Evolutionary conservation across 805 yeast species (phyloP).

Genomic region (Barnettozyma salicaria): DNA sequence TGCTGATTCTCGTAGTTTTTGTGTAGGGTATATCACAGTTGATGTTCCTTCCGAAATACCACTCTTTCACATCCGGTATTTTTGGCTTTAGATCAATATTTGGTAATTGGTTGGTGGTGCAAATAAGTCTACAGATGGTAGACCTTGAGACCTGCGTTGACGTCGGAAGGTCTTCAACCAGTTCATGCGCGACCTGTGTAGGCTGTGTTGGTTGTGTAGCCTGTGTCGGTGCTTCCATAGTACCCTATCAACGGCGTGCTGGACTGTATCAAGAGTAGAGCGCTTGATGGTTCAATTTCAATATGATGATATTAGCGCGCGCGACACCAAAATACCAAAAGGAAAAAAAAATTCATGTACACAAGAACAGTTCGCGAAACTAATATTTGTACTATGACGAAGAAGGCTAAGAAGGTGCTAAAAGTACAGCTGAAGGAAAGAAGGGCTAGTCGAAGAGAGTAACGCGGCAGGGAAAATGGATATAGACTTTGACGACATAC

Average conservation of each 20-base stretch:
- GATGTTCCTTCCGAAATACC: constrained; percentile 73
- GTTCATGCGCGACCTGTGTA: constrained; percentile 37
- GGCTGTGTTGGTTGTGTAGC: constrained; percentile 37
- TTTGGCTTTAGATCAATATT: constrained; percentile 40
- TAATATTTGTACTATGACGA: too few relatives aligned
- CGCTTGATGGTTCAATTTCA: too few relatives aligned
- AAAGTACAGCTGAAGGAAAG: too few relatives aligned
- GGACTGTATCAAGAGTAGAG: too few relatives aligned
- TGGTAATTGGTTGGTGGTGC: constrained; percentile 51
- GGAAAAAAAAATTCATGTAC: too few relatives aligned
- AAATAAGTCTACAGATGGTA: constrained; percentile 50
- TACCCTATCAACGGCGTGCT: too few relatives aligned
- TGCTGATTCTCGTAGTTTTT: constrained; percentile 62
- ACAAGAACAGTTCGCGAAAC: too few relatives aligned
- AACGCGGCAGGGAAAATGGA: too few relatives aligned
- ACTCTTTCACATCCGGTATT: constrained; percentile 33
- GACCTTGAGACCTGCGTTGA: constrained; percentile 34
- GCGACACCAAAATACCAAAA: too few relatives aligned
- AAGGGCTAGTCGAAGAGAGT: too few relatives aligned
- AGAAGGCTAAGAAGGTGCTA: too few relatives aligned
- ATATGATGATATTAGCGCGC: too few relatives aligned
- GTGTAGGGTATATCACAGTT: constrained; percentile 58
- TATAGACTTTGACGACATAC: constrained; percentile 59
- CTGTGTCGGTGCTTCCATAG: constrained; percentile 1
- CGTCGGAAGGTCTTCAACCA: constrained; percentile 30